phyloP scores from a whole-genome alignment of 805 yeast genomes.

The Monosporozyma servazzii region DNA sequence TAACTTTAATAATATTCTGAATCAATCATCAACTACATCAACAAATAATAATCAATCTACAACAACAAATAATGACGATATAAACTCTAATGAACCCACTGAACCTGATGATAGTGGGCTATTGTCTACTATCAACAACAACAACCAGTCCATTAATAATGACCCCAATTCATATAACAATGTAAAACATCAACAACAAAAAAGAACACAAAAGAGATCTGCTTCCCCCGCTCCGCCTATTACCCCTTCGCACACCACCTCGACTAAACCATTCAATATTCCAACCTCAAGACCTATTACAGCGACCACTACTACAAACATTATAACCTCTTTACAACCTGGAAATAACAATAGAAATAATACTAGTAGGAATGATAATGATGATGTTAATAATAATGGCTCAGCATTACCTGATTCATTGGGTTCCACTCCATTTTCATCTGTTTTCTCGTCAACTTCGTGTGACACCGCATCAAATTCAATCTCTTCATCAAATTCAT shows the following conservation, averaged over 20 bases:
- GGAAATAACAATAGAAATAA: background rate
- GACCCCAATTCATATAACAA: background rate
- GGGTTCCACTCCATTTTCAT: slow-evolving; percentile 1
- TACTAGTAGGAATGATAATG: background rate
- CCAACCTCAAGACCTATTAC: slow-evolving; percentile 4
- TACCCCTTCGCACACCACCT: background rate
- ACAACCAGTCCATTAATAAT: background rate
- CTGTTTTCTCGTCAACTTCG: slow-evolving; percentile 5
- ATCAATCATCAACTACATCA: slow-evolving; percentile 16
- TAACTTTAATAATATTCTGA: slow-evolving; percentile 23
- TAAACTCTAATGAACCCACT: slow-evolving; percentile 31
- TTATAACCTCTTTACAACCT: background rate
- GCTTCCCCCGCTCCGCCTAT: slow-evolving; percentile 3
- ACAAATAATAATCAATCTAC: slow-evolving; percentile 4
- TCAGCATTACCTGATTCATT: background rate
- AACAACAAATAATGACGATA: slow-evolving; percentile 13
- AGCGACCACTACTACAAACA: background rate
- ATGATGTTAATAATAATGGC: background rate
- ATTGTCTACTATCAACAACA: slow-evolving; percentile 27
- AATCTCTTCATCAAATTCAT: slow-evolving; percentile 2
- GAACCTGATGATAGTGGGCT: slow-evolving; percentile 42
- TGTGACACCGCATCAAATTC: slow-evolving; percentile 3
- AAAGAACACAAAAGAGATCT: slow-evolving; percentile 1
- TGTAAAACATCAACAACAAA: background rate
- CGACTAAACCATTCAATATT: slow-evolving; percentile 1